phyloP scores from a whole-genome alignment of 108 stramenopile species.

The Stephanodiscus minutulus region DNA sequence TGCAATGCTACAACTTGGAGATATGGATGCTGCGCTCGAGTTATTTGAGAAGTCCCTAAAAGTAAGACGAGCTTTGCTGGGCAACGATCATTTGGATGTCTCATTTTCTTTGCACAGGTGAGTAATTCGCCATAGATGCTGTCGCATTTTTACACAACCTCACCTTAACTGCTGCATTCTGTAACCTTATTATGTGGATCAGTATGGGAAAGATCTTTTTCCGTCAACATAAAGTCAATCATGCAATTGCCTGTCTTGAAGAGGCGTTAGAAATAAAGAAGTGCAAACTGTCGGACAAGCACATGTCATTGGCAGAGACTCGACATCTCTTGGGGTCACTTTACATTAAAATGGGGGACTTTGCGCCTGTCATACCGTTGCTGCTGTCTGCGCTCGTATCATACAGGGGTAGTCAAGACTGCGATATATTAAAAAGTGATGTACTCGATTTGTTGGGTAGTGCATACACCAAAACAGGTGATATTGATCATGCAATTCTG shows the following conservation, averaged over 20 bases:
- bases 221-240: conserved; percentile 36
- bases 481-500: conserved; percentile 25
- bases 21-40: conserved; percentile 40
- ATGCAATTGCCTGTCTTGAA: conserved; percentile 40
- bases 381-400: conserved; percentile 44
- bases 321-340: conserved; percentile 47
- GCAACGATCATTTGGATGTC: conserved; percentile 51
- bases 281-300: conserved; percentile 18
- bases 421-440: conserved; percentile 42
- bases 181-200: background rate
- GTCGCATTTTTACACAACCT: background rate
- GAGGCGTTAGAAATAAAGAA: conserved; percentile 45
- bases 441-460: conserved; percentile 52
- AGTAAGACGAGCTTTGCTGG: conserved; percentile 29
- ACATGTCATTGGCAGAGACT: conserved; percentile 51
- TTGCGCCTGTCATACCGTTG: conserved; percentile 31
- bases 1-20: conserved; percentile 27
- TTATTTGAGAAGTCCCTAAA: conserved; percentile 43
- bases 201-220: conserved; percentile 52
- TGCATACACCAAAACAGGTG: conserved; percentile 24
- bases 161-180: background rate
- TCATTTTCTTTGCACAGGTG: conserved; percentile 54
- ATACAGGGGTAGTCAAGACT: conserved; percentile 38
- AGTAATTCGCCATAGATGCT: conserved; percentile 1
- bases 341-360: conserved; percentile 36